phyloP scores from a whole-genome alignment of 1,139 yeast genomes.

The Citeromyces hawaiiensis region DNA sequence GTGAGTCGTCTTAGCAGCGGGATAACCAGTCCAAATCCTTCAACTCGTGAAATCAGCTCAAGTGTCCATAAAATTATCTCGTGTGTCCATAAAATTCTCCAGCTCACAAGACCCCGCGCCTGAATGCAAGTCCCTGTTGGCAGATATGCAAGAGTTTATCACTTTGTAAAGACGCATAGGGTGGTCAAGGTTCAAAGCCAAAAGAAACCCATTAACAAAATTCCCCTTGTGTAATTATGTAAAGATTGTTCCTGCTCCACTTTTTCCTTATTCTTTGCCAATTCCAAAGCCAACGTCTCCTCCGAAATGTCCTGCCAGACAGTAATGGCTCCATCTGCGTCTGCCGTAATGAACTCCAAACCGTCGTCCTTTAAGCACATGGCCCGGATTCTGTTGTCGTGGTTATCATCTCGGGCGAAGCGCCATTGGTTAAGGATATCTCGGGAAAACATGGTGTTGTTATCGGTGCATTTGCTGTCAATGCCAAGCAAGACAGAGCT shows the following conservation, averaged over 20 bases:
- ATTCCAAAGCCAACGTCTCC: conserved; percentile 38
- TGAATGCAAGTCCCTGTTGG: conserved; percentile 30
- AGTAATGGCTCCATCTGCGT: conserved; percentile 87
- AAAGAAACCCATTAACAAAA: conserved; percentile 79
- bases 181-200: conserved; percentile 78
- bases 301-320: conserved; percentile 84
- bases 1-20: no score
- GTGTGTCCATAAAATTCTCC: no score
- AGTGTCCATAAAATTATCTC: no score
- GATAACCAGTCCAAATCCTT: no score
- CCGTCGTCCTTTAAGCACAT: conserved; percentile 57
- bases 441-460: conserved; percentile 91
- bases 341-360: conserved; percentile 64
- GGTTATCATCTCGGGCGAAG: conserved; percentile 83
- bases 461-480: conserved; percentile 92
- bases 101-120: conserved; percentile 57
- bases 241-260: conserved; percentile 85
- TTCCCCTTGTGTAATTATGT: conserved; percentile 56
- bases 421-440: conserved; percentile 85
- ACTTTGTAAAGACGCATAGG: conserved; percentile 75
- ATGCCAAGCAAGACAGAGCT: conserved; percentile 77
- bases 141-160: conserved; percentile 37
- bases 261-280: conserved; percentile 33
- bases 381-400: conserved; percentile 93
- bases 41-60: no score